These are phyloP conservation scores for Trebouxiophyceae sp. DNA, from an alignment of 163 green algal species.

Conservation along the genomic window DNA sequence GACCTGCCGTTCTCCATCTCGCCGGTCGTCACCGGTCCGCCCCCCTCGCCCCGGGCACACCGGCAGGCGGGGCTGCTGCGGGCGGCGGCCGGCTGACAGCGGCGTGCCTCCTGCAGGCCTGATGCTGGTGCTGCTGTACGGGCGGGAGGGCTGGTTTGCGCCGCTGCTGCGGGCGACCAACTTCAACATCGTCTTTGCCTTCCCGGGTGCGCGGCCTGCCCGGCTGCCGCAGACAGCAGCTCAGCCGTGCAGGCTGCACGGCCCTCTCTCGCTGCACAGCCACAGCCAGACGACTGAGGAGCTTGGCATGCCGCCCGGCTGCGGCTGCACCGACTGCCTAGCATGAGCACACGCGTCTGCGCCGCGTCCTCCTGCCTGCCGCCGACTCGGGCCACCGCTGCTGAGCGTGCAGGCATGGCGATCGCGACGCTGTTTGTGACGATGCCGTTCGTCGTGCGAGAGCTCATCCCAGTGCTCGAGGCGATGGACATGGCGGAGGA, in stretches of 20 bases:
- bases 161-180: constrained; percentile 48
- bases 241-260: too few species aligned
- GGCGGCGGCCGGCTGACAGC: background rate
- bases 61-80: too few species aligned
- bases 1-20: constrained; percentile 63
- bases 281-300: too few species aligned
- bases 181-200: constrained; percentile 75
- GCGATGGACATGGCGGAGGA: constrained; percentile 73
- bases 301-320: too few species aligned
- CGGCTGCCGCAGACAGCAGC: too few species aligned
- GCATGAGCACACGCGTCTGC: too few species aligned
- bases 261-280: too few species aligned
- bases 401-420: constrained; percentile 74
- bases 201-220: constrained; percentile 56
- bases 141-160: constrained; percentile 69
- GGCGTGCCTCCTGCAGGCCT: constrained; percentile 39
- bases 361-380: too few species aligned
- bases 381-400: too few species aligned
- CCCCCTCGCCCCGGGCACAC: too few species aligned
- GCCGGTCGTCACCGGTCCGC: constrained; percentile 47
- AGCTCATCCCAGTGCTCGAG: constrained; percentile 84
- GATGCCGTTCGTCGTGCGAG: constrained; percentile 78
- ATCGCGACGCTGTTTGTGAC: constrained; percentile 88
- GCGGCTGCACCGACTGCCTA: too few species aligned
- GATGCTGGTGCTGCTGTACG: constrained; percentile 87